Base-by-base conservation (phyloP, 139 green algal species). In the Edaphochlamys debaryana region DNA sequence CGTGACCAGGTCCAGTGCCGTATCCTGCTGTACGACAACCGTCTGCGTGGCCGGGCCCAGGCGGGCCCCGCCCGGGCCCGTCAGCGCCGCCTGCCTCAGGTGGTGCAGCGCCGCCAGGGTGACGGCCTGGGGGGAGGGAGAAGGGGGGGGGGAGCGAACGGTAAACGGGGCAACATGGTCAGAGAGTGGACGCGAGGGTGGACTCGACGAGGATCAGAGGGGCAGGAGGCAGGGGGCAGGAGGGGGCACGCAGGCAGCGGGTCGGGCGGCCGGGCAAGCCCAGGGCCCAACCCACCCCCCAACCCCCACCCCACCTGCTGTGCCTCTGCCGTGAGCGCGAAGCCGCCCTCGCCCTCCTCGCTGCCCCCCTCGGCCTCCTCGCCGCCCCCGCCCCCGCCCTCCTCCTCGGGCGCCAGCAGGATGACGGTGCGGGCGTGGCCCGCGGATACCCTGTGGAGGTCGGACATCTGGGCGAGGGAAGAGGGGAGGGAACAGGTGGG, bases 391-490 rank as follows among this genome's bases (percentile, higher is more conserved):
- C 73, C 56, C 32, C 56, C 48, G 48, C 37, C 50, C 67, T 42
- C 54, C 27, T 80, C 66, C 1, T 87, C 79, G 9, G 88, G 86
- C 56, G 86, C 79, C 50, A 89, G 37, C 73, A 90, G n/a, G 60
- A 92, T 87, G 19, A 92, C 85, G 23, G 85, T 89, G 6, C 77
- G 41, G 0, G 88, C 88, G 30, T 79, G 36, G 19, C 71, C 83
- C 36, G 84, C 86, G 6, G 88, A 70, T 13, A 87, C 88, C 0
- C 83, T 42, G 40, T 67, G 80, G 37, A 89, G 79, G 42, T 92
- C 88, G 8, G 64, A 42, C 37, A 80, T 38, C 69, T 87, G 73
- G 67, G 56, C 71, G 74, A 20, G 81, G n/a, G n/a, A n/a, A n/a
- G 85, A 34, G n/a, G 62, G 4, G 79, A 41, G 7, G 73, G 86